These are phyloP conservation scores for Xerocomus potaroensis DNA, from an alignment of 768 basidiomycete species.

Conservation along the genomic window DNA sequence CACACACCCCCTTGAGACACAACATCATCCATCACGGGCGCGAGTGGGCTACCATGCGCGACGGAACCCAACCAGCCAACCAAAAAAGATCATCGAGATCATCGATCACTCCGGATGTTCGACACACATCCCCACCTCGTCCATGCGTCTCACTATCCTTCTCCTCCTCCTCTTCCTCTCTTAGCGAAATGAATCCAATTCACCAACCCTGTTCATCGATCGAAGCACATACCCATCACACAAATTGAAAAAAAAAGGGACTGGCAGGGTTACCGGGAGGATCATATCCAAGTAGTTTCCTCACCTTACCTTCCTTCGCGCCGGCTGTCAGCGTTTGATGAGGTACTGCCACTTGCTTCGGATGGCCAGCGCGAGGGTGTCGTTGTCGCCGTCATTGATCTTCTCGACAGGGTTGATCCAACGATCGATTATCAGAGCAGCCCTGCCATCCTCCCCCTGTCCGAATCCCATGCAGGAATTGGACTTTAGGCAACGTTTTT, in stretches of 20 bases:
- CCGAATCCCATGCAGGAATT: neutral
- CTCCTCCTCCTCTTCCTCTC: neutral
- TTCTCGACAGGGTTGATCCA: neutral
- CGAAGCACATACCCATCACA: neutral
- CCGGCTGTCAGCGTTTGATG: neutral
- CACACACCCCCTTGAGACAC: too few relatives aligned
- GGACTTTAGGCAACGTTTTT: too few relatives aligned
- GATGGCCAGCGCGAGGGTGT: neutral
- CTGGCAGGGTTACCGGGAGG: neutral
- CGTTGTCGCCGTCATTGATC: neutral
- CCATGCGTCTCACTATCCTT: neutral
- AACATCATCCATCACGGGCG: neutral
- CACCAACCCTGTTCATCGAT: neutral
- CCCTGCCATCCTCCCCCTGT: neutral
- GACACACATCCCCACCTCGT: too few relatives aligned
- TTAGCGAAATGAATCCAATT: too few relatives aligned
- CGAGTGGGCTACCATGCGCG: slow-evolving; percentile 1
- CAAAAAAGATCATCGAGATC: too few relatives aligned
- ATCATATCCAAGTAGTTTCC: neutral
- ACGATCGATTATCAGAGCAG: neutral
- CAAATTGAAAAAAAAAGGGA: neutral
- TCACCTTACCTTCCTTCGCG: neutral
- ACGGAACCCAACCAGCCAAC: too few relatives aligned
- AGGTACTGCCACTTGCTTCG: neutral
- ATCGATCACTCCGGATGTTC: too few relatives aligned